Evolutionary conservation across 2,329 filamentous ascomycete species (phyloP), one percentile per base, ranked within the genome.

Genomic region (Coniochaeta sp.): DNA sequence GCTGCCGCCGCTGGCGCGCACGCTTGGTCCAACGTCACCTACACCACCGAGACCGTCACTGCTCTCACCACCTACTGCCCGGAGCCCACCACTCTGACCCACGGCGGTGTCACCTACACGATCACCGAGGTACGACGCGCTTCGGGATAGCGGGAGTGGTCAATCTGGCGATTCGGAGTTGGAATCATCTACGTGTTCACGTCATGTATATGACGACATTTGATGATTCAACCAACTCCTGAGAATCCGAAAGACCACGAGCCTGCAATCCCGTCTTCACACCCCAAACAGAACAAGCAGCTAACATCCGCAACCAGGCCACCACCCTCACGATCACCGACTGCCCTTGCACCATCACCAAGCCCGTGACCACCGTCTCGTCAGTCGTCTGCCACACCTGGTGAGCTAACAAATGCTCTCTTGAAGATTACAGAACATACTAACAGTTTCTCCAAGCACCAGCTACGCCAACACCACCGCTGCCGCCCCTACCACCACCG

Each of bases 51-150:
- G 76, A 73, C 82, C 58, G 79, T 89, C 58, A 83, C 81, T 53
- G 70, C 73, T 53, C 81, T 81, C 74, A 83, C 79, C 71, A 90
- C 86, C 65, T 88, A 77, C 81, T 90, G 87, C 82, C 85, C 86
- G 22, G 74, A 65, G 59, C 68, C 86, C 58, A 89, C 86, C 61
- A 69, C 74, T 61, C 70, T 89, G 69, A 79, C 78, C 63, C 75
- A 86, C 72, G 79, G 77, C 66, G 74, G 70, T 70, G 74, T 78
- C 67, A 87, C 84, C 71, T 87, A 86, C 78, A 85, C 79, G 61
- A 74, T 89, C 71, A 83, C 83, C 58, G 73, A 78, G 72, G 79
- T 81, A 74, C 22, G 9, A 48, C 22, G 24, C 46, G 46, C 6
- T 20, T 13, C 33, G 16, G n/a, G 10, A 10, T 6, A 7, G 33